A percentile compares a stretch with the other conserved stretches of the same genome.
phyloP scores from a whole-genome alignment of 768 basidiomycete genomes.

The Mycena vulgaris region DNA sequence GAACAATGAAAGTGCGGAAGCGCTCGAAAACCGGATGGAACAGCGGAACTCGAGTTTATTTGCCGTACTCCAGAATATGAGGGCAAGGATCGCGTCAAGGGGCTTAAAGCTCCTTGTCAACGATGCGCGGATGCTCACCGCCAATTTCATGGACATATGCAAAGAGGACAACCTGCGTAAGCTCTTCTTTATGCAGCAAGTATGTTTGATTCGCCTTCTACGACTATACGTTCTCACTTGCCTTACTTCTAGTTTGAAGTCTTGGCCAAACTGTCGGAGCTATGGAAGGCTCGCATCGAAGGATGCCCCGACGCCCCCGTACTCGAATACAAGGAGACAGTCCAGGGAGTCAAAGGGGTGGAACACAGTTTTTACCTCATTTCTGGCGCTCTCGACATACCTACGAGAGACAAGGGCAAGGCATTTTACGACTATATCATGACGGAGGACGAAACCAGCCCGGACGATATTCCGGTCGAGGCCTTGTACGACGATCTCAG shows the following conservation, averaged over 20 bases:
- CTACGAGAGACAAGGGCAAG: conserved; percentile 55
- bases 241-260: conserved; percentile 61
- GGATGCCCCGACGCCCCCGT: conserved; percentile 65
- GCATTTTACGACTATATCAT: conserved; percentile 64
- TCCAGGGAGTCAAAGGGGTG: conserved; percentile 45
- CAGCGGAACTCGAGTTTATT: conserved; percentile 54
- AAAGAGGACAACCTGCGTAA: conserved; percentile 60
- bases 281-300: conserved; percentile 66
- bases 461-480: conserved; percentile 58
- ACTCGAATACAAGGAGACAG: conserved; percentile 54
- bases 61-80: conserved; percentile 52
- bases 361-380: conserved; percentile 59
- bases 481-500: conserved; percentile 66
- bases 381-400: conserved; percentile 60
- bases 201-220: conserved; percentile 36
- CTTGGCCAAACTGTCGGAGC: conserved; percentile 58
- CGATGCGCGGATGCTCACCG: conserved; percentile 55
- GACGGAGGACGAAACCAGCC: conserved; percentile 52
- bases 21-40: conserved; percentile 47
- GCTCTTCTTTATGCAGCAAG: conserved; percentile 70
- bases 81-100: conserved; percentile 45
- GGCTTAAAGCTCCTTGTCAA: conserved; percentile 58
- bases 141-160: conserved; percentile 65
- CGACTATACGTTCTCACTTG: not conserved
- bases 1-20: conserved; percentile 28